Evolutionary conservation across 176 grass and related monocot genomes (phyloP), one percentile per base, ranked within the genome.

Genomic region (Pontederia crassipes): DNA sequence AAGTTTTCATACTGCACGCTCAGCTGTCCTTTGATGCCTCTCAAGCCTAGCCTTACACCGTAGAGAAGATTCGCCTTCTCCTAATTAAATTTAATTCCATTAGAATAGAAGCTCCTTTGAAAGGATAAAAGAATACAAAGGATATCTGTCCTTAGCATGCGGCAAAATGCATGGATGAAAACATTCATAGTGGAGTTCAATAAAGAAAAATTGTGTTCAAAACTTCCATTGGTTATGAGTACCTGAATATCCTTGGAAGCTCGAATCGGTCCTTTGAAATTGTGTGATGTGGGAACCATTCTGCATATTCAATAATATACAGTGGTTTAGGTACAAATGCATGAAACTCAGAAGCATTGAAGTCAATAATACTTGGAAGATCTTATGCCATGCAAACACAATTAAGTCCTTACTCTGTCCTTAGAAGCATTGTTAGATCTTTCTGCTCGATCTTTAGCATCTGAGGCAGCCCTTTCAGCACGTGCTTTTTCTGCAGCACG

Each of bases 1-100:
- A 11, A 61, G 10, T 28, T 65, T 64, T 50, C 58, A 72, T 85
- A 98, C 93, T 65, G 82, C 93, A 68, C 93, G 79, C 61, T 98
- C 93, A 75, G 80, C 70, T 58, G 84, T 98, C 47, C 93, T 74
- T 48, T 83, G 93, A 45, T 98, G 79, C 72, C 93, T 88, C 72
- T 98, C 88, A 12, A 67, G 52, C 73, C 89, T 92, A 77, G 93
- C 93, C 85, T 88, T 92, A 72, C 83, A 74, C 55, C 93, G 83
- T 59, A 98, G 63, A 72, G 79, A 73, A 45, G 93, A 92, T 64
- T 98, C 93, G 76, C 76, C 72, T 18, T 91, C 81, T 45, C 72
- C 65, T 81, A 69, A 73, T 72, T 66, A 47, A 72, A 15, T 74
- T 54, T 77, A 75, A 46, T 65, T 27, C 55, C 48, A 68, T 28